These are phyloP conservation scores for Fusarium solani-melongenae DNA, from an alignment of 2,329 filamentous ascomycete species.

Conservation along the genomic window DNA sequence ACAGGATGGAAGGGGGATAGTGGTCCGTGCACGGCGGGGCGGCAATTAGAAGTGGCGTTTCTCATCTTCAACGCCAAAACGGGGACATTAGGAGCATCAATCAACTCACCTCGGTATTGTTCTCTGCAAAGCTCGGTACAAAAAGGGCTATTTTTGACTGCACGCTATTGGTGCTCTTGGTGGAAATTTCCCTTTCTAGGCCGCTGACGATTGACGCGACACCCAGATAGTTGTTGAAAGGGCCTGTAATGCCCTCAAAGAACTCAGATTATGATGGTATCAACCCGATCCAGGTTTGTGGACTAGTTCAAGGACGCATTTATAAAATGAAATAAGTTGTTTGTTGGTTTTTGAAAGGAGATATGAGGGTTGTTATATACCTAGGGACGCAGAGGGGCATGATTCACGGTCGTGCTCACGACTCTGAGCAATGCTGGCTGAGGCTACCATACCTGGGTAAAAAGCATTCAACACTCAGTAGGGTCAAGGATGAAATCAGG, in stretches of 20 bases:
- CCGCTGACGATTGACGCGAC: background rate
- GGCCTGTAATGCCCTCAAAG: background rate
- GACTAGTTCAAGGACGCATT: background rate
- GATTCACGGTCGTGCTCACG: background rate
- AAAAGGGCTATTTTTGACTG: background rate
- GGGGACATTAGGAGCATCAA: background rate
- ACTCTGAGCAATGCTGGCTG: background rate
- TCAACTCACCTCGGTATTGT: background rate
- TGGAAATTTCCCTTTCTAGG: background rate
- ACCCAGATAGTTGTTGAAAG: no score
- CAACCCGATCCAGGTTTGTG: background rate
- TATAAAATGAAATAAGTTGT: background rate
- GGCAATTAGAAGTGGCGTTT: constrained; percentile 4
- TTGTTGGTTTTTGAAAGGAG: background rate
- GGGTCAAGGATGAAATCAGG: background rate
- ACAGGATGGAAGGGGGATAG: constrained; percentile 6
- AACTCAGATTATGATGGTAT: background rate
- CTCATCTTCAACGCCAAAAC: constrained; percentile 9
- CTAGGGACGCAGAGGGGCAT: background rate
- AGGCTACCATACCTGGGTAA: background rate
- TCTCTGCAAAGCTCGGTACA: background rate
- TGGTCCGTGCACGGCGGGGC: constrained; percentile 26
- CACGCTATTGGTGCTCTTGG: no score
- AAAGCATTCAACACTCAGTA: background rate
- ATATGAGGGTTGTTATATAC: background rate